phyloP scores from a whole-genome alignment of 2,329 filamentous ascomycete genomes.

The Colletotrichum agaves region DNA sequence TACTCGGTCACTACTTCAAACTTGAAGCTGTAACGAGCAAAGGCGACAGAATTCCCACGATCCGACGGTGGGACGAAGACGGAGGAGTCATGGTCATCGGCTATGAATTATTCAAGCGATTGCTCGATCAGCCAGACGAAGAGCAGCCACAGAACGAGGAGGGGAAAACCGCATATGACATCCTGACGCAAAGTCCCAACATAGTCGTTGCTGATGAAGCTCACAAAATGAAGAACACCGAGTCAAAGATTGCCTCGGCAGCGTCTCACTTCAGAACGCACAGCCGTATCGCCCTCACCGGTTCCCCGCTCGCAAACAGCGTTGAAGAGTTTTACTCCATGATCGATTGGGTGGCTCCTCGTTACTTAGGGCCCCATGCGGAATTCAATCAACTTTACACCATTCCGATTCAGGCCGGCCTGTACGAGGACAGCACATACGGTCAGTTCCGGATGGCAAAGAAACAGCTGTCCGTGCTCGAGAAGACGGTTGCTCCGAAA shows the following conservation, averaged over 20 bases:
- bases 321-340: slow-evolving; percentile 87
- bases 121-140: slow-evolving; percentile 45
- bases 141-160: slow-evolving; percentile 38
- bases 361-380: slow-evolving; percentile 74
- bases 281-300: slow-evolving; percentile 84
- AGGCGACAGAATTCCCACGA: slow-evolving; percentile 53
- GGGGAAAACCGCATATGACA: slow-evolving; percentile 42
- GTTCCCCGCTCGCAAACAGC: slow-evolving; percentile 87
- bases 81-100: slow-evolving; percentile 83
- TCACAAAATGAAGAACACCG: slow-evolving; percentile 78
- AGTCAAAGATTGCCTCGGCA: slow-evolving; percentile 61
- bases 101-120: slow-evolving; percentile 73
- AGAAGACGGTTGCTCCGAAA: slow-evolving; percentile 78
- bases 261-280: slow-evolving; percentile 71
- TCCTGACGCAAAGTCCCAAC: slow-evolving; percentile 70
- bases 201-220: slow-evolving; percentile 89
- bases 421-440: slow-evolving; percentile 71
- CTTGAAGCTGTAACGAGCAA: slow-evolving; percentile 57
- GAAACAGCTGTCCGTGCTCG: slow-evolving; percentile 76
- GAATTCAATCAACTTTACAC: slow-evolving; percentile 80
- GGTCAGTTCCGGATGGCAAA: slow-evolving; percentile 68
- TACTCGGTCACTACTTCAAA: slow-evolving; percentile 66
- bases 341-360: slow-evolving; percentile 86
- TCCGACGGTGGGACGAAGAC: slow-evolving; percentile 68
- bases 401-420: slow-evolving; percentile 77